Percentiles rank a stretch among this genome's conserved stretches.
phyloP scores from a whole-genome alignment of 1,284 basidiomycete genomes.

The Bondarzewia mesenterica region DNA sequence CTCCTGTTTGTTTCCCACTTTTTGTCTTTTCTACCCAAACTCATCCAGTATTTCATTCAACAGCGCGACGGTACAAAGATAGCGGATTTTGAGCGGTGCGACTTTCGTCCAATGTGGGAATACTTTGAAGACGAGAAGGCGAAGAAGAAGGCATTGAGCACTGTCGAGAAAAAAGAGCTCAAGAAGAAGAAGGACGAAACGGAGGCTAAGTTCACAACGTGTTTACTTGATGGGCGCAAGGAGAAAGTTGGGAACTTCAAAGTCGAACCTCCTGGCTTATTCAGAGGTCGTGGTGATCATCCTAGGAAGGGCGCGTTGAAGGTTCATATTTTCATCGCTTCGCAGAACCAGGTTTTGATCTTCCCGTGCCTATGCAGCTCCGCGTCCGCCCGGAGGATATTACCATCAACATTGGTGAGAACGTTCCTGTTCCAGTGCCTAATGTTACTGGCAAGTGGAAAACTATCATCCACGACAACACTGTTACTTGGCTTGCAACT shows the following conservation, averaged over 20 bases:
- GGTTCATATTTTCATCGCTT: conserved; percentile 34
- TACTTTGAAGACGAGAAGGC: conserved; percentile 89
- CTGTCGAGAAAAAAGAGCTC: conserved; percentile 82
- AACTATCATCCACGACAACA: conserved; percentile 80
- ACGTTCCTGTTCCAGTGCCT: conserved; percentile 67
- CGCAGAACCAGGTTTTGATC: not conserved
- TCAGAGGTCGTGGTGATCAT: conserved; percentile 96
- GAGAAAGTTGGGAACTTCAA: conserved; percentile 99
- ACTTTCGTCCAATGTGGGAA: conserved; percentile 94
- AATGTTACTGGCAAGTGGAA: conserved; percentile 89
- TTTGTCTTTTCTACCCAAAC: not conserved
- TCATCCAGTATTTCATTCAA: conserved; percentile 4
- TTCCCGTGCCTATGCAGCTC: conserved; percentile 34
- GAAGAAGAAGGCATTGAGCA: conserved; percentile 83
- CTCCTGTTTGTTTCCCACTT: conserved; percentile 60
- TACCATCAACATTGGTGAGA: conserved; percentile 85
- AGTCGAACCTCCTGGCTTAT: conserved; percentile 95
- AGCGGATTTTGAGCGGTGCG: conserved; percentile 74
- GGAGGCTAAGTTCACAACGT: conserved; percentile 82
- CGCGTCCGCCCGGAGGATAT: conserved; percentile 91
- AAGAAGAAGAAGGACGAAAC: conserved; percentile 81
- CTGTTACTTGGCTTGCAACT: conserved; percentile 94
- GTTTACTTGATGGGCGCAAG: conserved; percentile 88
- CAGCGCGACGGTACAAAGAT: conserved; percentile 75
- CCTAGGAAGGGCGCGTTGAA: conserved; percentile 96